Evolutionary conservation across 2,329 filamentous ascomycete genomes (phyloP).

Genomic region (Pseudophaeomoniella oleicola): DNA sequence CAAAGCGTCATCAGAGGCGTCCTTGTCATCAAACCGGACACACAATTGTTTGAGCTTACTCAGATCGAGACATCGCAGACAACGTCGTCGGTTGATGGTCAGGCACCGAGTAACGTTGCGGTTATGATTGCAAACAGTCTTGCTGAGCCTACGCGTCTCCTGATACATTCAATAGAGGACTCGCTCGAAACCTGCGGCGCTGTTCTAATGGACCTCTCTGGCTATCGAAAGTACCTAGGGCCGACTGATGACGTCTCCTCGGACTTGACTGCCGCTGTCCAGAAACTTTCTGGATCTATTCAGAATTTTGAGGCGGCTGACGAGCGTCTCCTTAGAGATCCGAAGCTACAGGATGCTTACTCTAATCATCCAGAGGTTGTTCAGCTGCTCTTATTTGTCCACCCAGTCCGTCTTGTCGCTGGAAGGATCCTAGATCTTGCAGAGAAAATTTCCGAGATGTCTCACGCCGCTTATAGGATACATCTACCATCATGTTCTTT

Average conservation of each 20-base stretch:
- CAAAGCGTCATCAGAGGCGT: constrained; percentile 41
- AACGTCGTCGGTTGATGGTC: neutral
- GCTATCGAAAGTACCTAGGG: constrained; percentile 33
- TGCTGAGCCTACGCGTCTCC: neutral
- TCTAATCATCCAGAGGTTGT: constrained; percentile 35
- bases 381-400: constrained; percentile 39
- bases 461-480: constrained; percentile 25
- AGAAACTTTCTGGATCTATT: constrained; percentile 28
- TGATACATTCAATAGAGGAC: constrained; percentile 7
- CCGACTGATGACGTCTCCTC: constrained; percentile 27
- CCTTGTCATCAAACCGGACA: constrained; percentile 36
- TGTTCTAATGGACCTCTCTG: constrained; percentile 39
- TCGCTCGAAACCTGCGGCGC: constrained; percentile 27
- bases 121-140: neutral
- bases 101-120: neutral
- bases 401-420: constrained; percentile 39
- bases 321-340: constrained; percentile 30
- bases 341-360: constrained; percentile 30
- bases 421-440: constrained; percentile 32
- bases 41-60: constrained; percentile 27
- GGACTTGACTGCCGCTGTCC: constrained; percentile 25
- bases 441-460: constrained; percentile 33
- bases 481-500: constrained; percentile 34
- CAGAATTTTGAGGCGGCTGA: constrained; percentile 34
- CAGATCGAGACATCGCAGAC: neutral